These are phyloP conservation scores for Hyaloscypha hepaticicola DNA, from an alignment of 495 filamentous ascomycete species.

Conservation along the genomic window DNA sequence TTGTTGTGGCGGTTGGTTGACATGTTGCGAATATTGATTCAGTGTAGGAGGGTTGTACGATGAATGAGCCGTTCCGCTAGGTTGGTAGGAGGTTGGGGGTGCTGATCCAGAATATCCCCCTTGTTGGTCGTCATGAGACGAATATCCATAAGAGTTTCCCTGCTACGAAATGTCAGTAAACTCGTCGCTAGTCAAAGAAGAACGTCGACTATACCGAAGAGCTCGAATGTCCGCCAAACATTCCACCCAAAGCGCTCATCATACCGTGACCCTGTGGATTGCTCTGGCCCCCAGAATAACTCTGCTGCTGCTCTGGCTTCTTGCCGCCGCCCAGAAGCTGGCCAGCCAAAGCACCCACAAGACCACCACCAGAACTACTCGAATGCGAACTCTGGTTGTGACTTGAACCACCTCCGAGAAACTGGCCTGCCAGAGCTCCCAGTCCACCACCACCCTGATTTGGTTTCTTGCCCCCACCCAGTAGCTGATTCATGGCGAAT, in stretches of 20 bases:
- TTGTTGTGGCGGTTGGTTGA: slow-evolving; percentile 25
- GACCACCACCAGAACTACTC: slow-evolving; percentile 21
- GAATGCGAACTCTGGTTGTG: slow-evolving; percentile 12
- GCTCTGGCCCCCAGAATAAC: slow-evolving; percentile 21
- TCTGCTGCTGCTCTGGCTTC: slow-evolving; percentile 27
- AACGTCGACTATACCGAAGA: slow-evolving; percentile 6
- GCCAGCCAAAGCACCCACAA: slow-evolving; percentile 32
- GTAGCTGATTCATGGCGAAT: slow-evolving; percentile 31
- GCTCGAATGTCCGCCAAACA: slow-evolving; percentile 24
- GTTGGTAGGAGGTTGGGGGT: slow-evolving; percentile 49
- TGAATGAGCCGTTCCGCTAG: slow-evolving; percentile 25
- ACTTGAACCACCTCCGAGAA: slow-evolving; percentile 25
- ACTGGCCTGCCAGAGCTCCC: slow-evolving; percentile 23
- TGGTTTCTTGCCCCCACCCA: slow-evolving; percentile 22
- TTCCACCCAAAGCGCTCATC: slow-evolving; percentile 16
- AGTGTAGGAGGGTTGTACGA: slow-evolving; percentile 22
- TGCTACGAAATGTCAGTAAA: background rate
- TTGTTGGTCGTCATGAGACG: slow-evolving; percentile 37
- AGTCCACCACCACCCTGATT: slow-evolving; percentile 10
- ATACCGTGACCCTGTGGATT: slow-evolving; percentile 23
- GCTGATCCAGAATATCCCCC: slow-evolving; percentile 49
- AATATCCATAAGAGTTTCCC: slow-evolving; percentile 47
- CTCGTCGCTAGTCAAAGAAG: background rate
- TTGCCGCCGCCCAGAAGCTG: slow-evolving; percentile 31
- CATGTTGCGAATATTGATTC: slow-evolving; percentile 23